Evolutionary conservation across 2,329 filamentous ascomycete species (phyloP).

Genomic region (Akanthomyces muscarius): DNA sequence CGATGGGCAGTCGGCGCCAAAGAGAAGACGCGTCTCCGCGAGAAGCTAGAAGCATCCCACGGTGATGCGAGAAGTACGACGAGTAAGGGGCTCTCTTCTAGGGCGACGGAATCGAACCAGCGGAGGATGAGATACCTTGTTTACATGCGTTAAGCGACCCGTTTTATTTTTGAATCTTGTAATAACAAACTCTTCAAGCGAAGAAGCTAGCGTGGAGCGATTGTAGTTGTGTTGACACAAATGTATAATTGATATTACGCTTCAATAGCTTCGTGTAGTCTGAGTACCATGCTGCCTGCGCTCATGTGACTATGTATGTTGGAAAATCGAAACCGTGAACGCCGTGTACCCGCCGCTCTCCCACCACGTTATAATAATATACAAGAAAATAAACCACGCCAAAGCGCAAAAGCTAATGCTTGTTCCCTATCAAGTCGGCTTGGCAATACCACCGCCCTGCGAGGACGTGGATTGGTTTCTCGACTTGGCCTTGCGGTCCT

Average conservation of each 20-base stretch:
- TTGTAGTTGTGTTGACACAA: not conserved
- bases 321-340: not conserved
- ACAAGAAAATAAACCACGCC: not conserved
- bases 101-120: not conserved
- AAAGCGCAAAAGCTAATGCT: too few relatives aligned
- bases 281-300: not conserved
- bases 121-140: not conserved
- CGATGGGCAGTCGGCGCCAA: constrained; percentile 31
- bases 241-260: constrained; percentile 3
- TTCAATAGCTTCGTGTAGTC: not conserved
- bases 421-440: not conserved
- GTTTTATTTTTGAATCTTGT: constrained; percentile 1
- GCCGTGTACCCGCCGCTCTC: not conserved
- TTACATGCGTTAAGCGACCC: not conserved
- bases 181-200: not conserved
- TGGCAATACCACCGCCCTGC: constrained; percentile 20
- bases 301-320: not conserved
- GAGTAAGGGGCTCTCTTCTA: not conserved
- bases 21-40: constrained; percentile 34
- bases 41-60: constrained; percentile 28
- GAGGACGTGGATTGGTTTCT: constrained; percentile 34
- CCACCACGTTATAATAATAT: not conserved
- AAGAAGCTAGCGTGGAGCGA: not conserved
- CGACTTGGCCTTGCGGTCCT: constrained; percentile 6
- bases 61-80: not conserved